These are phyloP conservation scores for Beauveria sp. DNA, from an alignment of 2,329 filamentous ascomycete species.

Conservation along the genomic window DNA sequence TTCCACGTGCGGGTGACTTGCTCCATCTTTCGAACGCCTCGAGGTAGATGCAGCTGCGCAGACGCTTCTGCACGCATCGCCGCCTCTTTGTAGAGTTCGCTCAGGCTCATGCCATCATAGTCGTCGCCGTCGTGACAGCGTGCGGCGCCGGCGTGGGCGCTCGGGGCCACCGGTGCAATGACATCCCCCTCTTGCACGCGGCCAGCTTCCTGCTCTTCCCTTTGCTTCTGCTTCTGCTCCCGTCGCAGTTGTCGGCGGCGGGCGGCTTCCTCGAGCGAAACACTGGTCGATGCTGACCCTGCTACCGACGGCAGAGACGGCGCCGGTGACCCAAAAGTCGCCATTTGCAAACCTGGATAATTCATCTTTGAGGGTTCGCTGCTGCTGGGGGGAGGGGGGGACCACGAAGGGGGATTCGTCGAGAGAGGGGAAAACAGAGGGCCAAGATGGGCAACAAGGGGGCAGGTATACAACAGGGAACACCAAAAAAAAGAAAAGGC, in stretches of 20 bases:
- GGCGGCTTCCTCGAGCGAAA: not conserved
- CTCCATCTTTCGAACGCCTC: conserved; percentile 7
- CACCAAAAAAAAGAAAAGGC: too few species aligned
- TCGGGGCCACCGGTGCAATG: not conserved
- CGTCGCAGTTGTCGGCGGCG: not conserved
- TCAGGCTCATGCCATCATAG: not conserved
- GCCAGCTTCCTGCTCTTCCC: not conserved
- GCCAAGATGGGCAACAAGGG: not conserved
- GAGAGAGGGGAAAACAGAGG: not conserved
- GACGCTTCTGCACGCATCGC: not conserved
- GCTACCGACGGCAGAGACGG: not conserved
- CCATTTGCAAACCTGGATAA: not conserved
- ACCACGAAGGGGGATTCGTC: too few species aligned
- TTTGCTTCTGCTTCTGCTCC: not conserved
- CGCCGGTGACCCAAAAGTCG: conserved; percentile 2
- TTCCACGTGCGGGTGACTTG: conserved; percentile 1
- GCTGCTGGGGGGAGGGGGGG: not conserved
- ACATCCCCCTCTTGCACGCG: not conserved
- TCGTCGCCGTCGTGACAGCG: not conserved
- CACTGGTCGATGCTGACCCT: not conserved
- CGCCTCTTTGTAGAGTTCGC: not conserved
- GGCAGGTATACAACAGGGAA: not conserved
- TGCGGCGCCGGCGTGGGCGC: not conserved
- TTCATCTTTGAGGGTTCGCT: not conserved
- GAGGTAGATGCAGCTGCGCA: not conserved